Base-by-base conservation (phyloP, 1,284 basidiomycete species). In the Lentinula novae-zelandiae region DNA sequence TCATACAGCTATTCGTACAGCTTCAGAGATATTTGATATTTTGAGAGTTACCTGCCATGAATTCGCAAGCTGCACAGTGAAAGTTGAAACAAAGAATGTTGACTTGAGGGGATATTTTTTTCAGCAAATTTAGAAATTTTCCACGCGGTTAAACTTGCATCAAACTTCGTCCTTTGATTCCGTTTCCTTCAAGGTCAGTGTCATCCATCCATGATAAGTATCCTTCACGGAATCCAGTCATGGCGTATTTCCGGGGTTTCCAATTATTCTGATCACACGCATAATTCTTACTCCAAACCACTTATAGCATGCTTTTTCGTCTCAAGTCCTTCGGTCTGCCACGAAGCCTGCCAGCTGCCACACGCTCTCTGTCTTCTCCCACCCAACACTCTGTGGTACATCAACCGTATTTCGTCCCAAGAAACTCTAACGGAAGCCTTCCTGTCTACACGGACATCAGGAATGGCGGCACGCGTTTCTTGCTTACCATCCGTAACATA, bases 401-500 rank as follows among this genome's bases (percentile, higher is more conserved):
- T 61, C 72, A 73, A 55, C 73, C 81, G 44, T 91, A 89, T 72
- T 82, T 80, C 62, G 76, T 91, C 57, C 78, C 80, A 34, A 82
- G 89, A 64, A 91, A 87, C 72, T 71, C 81, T 46, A 77, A 77
- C 58, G 86, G 86, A 40, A 81, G 81, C 54, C 78, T 91, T 33
- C 89, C 89, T 54, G 86, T 91, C 22, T 90, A 89, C 71, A 82
- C 86, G 44, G 87, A 90, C 71, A 71, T 88, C 58, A 84, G 86
- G 65, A 89, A 87, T 70, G 82, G 73, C 36, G 80, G 85, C 62
- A 81, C 84, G 5, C 80, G 82, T 61, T 76, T 83, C 66, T 73
- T 82, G 36, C 72, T 78, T 31, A 67, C 74, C 50, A 69, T 81
- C 53, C 75, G 76, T 48, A 78, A 79, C 64, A 66, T 81, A 38